Evolutionary conservation across 495 filamentous ascomycete genomes (phyloP).

Genomic region (Pyrenula aspistea): DNA sequence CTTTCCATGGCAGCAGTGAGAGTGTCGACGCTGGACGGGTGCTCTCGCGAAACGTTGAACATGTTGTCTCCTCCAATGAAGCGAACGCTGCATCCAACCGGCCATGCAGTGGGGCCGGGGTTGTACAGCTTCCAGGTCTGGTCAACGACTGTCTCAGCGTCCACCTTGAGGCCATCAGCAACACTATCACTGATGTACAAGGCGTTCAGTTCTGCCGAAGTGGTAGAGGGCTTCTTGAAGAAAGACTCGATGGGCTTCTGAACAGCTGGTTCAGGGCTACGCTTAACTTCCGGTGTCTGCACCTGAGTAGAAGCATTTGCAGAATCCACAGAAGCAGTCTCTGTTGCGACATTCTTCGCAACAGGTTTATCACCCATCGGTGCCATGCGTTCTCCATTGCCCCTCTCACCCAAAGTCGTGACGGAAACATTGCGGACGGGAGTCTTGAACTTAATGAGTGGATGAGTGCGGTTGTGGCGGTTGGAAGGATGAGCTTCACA

Average conservation of each 20-base stretch:
- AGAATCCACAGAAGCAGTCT: slow-evolving; percentile 35
- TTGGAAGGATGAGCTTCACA: slow-evolving; percentile 84
- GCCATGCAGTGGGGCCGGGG: slow-evolving; percentile 68
- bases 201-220: slow-evolving; percentile 41
- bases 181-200: slow-evolving; percentile 70
- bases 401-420: slow-evolving; percentile 68
- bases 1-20: slow-evolving; percentile 67
- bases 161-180: slow-evolving; percentile 59
- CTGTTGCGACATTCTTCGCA: slow-evolving; percentile 29
- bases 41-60: slow-evolving; percentile 71
- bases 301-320: slow-evolving; percentile 49
- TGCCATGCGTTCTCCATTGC: slow-evolving; percentile 43
- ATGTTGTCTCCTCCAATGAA: slow-evolving; percentile 92
- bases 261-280: slow-evolving; percentile 31
- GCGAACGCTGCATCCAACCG: slow-evolving; percentile 77
- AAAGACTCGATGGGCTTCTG: slow-evolving; percentile 45
- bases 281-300: slow-evolving; percentile 40
- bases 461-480: slow-evolving; percentile 84
- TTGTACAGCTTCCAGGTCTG: slow-evolving; percentile 92
- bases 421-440: slow-evolving; percentile 83
- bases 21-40: slow-evolving; percentile 60
- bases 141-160: slow-evolving; percentile 59
- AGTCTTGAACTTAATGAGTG: slow-evolving; percentile 93
- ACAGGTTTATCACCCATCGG: slow-evolving; percentile 54
- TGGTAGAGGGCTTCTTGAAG: slow-evolving; percentile 24